Percentiles rank a stretch among this genome's conserved stretches.
Conservation (phyloP, 108 stramenopile species). For the Mediolabrus comicus region DNA sequence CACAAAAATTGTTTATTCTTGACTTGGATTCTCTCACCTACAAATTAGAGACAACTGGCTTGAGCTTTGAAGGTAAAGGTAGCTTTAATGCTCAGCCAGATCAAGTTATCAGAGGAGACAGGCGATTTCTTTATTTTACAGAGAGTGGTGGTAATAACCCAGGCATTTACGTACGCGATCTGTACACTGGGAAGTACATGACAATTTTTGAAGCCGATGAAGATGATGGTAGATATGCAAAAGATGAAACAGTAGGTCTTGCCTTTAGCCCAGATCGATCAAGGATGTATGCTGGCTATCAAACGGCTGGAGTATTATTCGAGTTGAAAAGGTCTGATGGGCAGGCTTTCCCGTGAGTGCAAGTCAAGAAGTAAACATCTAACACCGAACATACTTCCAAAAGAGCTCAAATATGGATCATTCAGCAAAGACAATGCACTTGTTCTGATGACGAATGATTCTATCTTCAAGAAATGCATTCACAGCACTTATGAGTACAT, state of each 20-base stretch:
- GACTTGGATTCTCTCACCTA: constrained; percentile 22
- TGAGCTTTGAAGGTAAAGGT: constrained; percentile 2
- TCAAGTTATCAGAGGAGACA: constrained; percentile 34
- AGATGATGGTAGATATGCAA: neutral
- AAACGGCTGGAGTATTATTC: neutral
- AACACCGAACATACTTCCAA: neutral
- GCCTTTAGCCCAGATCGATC: constrained; percentile 56
- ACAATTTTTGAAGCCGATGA: constrained; percentile 29
- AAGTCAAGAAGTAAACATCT: neutral
- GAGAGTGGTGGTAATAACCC: constrained; percentile 49
- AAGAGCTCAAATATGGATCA: neutral
- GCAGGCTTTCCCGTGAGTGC: neutral
- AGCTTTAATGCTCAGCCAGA: constrained; percentile 42
- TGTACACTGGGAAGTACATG: constrained; percentile 18
- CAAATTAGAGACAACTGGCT: neutral
- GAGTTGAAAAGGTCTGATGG: neutral
- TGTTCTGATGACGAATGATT: constrained; percentile 77
- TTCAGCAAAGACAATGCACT: constrained; percentile 80
- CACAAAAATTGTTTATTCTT: constrained; percentile 22
- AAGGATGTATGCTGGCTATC: constrained; percentile 16
- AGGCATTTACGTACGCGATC: constrained; percentile 30
- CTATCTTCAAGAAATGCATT: constrained; percentile 83
- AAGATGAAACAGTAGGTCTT: constrained; percentile 63
- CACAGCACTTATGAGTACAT: constrained; percentile 71
- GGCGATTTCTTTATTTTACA: constrained; percentile 43